These are phyloP conservation scores for Thelonectria discophora DNA, from an alignment of 2,329 filamentous ascomycete genomes.

Conservation along the genomic window DNA sequence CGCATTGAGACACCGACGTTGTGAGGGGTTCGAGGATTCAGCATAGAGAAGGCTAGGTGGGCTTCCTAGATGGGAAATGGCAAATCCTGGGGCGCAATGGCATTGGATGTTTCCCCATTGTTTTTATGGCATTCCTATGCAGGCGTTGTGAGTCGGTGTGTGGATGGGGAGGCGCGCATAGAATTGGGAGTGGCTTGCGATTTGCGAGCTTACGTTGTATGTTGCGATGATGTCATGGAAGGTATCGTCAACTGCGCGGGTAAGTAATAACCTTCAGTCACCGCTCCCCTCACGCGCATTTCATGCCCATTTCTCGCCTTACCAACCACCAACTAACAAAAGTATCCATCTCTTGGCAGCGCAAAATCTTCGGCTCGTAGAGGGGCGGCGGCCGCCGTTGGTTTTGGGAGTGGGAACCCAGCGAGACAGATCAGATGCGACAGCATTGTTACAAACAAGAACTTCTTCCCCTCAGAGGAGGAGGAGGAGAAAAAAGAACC, in stretches of 20 bases:
- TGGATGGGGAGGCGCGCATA: too few relatives aligned
- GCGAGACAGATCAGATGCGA: neutral
- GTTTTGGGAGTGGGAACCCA: neutral
- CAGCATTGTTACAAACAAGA: neutral
- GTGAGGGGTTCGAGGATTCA: neutral
- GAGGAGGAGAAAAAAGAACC: neutral
- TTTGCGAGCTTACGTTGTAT: too few relatives aligned
- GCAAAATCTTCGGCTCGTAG: neutral
- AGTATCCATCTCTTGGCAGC: neutral
- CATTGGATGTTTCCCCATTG: neutral
- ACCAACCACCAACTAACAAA: neutral
- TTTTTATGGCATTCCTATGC: neutral
- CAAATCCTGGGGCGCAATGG: neutral
- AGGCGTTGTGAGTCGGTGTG: too few relatives aligned
- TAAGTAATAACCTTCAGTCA: too few relatives aligned
- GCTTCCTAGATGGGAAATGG: neutral
- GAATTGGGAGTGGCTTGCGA: too few relatives aligned
- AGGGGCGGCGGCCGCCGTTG: neutral
- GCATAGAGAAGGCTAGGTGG: neutral
- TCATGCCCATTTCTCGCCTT: neutral
- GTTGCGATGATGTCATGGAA: too few relatives aligned
- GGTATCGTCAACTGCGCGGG: too few relatives aligned
- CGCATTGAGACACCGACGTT: conserved; percentile 5
- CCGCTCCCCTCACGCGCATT: too few relatives aligned
- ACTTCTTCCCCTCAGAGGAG: neutral